phyloP scores from a whole-genome alignment of 139 green algal genomes.

The Chlamydomonas schloesseri region DNA sequence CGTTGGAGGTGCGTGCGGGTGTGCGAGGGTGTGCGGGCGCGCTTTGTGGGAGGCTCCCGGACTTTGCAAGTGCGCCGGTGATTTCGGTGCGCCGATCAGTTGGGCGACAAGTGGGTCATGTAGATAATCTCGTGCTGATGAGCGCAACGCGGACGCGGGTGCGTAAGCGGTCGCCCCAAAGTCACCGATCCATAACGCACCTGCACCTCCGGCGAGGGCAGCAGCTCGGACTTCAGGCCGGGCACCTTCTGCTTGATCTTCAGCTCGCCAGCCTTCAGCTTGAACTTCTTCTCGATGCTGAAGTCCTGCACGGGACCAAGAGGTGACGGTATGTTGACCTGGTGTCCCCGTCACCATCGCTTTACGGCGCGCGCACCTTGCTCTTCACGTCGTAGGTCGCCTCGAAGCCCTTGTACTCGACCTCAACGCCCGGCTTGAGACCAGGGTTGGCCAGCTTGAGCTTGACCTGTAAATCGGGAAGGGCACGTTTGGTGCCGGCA shows the following conservation, averaged over 20 bases:
- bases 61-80: no score
- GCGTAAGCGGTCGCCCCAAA: no score
- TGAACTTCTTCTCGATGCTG: slow-evolving; percentile 20
- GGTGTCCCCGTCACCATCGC: background rate
- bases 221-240: background rate
- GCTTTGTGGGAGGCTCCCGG: no score
- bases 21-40: no score
- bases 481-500: background rate
- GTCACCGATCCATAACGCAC: background rate
- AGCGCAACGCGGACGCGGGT: no score
- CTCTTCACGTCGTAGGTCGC: slow-evolving; percentile 4
- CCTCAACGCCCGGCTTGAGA: background rate
- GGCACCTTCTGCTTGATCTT: slow-evolving; percentile 47
- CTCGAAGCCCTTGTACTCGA: slow-evolving; percentile 9
- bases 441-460: slow-evolving; percentile 4
- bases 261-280: slow-evolving; percentile 23
- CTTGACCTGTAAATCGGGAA: background rate
- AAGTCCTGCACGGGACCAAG: slow-evolving; percentile 2
- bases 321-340: background rate
- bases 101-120: background rate
- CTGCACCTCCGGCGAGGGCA: slow-evolving; percentile 32
- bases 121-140: no score
- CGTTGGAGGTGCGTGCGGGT: no score
- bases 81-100: no score
- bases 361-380: background rate